phyloP scores from a whole-genome alignment of 2,329 filamentous ascomycete genomes.

The Colletotrichum echinochloae region DNA sequence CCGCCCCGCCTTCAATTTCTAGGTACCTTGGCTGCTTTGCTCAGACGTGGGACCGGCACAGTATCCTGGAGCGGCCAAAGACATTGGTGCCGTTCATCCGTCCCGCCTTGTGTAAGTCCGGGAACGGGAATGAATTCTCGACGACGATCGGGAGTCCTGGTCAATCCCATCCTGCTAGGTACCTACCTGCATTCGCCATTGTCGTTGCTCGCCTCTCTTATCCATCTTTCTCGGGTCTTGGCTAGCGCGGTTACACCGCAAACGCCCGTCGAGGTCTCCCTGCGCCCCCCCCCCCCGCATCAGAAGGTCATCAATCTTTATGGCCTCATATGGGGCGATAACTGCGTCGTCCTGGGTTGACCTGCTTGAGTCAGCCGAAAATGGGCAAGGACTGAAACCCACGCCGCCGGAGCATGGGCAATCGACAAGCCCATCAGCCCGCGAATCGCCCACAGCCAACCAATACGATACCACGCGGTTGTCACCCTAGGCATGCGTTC shows the following conservation, averaged over 20 bases:
- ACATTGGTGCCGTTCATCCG: not conserved
- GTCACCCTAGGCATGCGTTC: constrained; percentile 29
- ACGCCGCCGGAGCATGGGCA: constrained; percentile 18
- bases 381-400: constrained; percentile 26
- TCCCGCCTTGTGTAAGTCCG: constrained; percentile 2
- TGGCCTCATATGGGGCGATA: constrained; percentile 31
- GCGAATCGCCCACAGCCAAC: constrained; percentile 12
- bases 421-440: constrained; percentile 15
- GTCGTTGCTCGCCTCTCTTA: constrained; percentile 1
- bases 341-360: constrained; percentile 13
- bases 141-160: constrained; percentile 9
- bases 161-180: not conserved
- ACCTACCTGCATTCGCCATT: not conserved
- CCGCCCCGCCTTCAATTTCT: constrained; percentile 33
- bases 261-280: constrained; percentile 28
- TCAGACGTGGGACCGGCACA: not conserved
- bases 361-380: constrained; percentile 11
- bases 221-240: constrained; percentile 6
- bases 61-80: not conserved
- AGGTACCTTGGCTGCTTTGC: constrained; percentile 3
- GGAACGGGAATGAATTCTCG: constrained; percentile 26
- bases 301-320: not conserved
- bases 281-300: constrained; percentile 34
- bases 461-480: constrained; percentile 20
- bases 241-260: constrained; percentile 12